Evolutionary conservation across 352 stramenopile species (phyloP).

Genomic region (Globisporangium yorkense): DNA sequence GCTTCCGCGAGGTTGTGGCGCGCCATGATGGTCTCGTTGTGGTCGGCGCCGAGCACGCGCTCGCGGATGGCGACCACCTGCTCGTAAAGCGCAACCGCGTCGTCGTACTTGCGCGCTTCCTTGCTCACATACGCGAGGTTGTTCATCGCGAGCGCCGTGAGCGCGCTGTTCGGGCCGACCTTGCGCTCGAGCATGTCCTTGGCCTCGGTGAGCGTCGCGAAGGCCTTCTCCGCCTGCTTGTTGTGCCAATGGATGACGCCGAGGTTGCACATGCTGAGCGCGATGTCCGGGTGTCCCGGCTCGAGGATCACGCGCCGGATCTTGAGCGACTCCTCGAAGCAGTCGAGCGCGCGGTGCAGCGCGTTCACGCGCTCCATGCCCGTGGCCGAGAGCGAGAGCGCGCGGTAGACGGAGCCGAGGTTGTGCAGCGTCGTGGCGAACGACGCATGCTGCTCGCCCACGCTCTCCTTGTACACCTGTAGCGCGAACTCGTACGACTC

Average conservation of each 20-base stretch:
- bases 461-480: conserved; percentile 72
- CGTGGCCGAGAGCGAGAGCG: conserved; percentile 40
- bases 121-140: conserved; percentile 81
- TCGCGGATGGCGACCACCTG: conserved; percentile 60
- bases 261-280: conserved; percentile 77
- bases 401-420: conserved; percentile 67
- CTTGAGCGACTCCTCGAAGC: conserved; percentile 75
- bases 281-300: conserved; percentile 69
- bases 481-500: conserved; percentile 79
- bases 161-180: conserved; percentile 40
- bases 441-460: conserved; percentile 77
- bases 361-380: conserved; percentile 67
- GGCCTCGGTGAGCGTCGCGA: conserved; percentile 52
- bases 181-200: conserved; percentile 55
- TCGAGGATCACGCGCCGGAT: conserved; percentile 66
- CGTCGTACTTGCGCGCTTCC: conserved; percentile 59
- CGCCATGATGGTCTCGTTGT: conserved; percentile 82
- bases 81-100: conserved; percentile 63
- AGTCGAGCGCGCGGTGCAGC: conserved; percentile 65
- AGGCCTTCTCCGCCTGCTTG: conserved; percentile 67
- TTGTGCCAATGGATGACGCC: conserved; percentile 80
- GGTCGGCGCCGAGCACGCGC: conserved; percentile 46
- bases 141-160: conserved; percentile 80
- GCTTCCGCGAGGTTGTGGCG: conserved; percentile 78
- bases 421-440: conserved; percentile 84